phyloP scores from a whole-genome alignment of 169 alveolate species.

The Plasmodium vivax region DNA sequence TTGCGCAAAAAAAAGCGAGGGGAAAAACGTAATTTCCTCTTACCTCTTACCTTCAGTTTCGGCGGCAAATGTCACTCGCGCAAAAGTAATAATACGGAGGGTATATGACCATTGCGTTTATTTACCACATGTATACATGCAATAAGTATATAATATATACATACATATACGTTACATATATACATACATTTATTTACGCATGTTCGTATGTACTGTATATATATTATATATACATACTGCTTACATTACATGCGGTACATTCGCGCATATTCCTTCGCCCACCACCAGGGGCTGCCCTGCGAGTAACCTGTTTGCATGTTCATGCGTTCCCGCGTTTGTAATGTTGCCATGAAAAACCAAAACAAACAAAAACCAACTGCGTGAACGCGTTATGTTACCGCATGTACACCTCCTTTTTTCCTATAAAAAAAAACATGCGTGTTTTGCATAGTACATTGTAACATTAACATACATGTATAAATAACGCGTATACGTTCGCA shows the following conservation, averaged over 20 bases:
- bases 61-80: background rate
- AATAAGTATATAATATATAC: background rate
- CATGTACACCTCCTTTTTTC: constrained; percentile 2
- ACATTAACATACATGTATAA: constrained; percentile 5
- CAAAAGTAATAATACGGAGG: background rate
- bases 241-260: background rate
- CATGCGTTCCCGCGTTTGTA: background rate
- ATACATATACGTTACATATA: background rate
- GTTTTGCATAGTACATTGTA: constrained; percentile 7
- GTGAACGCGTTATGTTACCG: background rate
- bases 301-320: background rate
- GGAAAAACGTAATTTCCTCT: background rate
- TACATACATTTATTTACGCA: background rate
- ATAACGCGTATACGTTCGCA: background rate
- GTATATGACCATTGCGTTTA: background rate
- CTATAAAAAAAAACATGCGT: background rate
- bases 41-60: background rate
- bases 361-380: background rate
- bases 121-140: background rate
- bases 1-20: background rate
- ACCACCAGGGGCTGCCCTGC: background rate
- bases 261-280: background rate
- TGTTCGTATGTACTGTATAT: background rate
- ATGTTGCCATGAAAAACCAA: background rate
- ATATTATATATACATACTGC: background rate